phyloP scores from a whole-genome alignment of 495 filamentous ascomycete species.

The Hypoxylon rickii region DNA sequence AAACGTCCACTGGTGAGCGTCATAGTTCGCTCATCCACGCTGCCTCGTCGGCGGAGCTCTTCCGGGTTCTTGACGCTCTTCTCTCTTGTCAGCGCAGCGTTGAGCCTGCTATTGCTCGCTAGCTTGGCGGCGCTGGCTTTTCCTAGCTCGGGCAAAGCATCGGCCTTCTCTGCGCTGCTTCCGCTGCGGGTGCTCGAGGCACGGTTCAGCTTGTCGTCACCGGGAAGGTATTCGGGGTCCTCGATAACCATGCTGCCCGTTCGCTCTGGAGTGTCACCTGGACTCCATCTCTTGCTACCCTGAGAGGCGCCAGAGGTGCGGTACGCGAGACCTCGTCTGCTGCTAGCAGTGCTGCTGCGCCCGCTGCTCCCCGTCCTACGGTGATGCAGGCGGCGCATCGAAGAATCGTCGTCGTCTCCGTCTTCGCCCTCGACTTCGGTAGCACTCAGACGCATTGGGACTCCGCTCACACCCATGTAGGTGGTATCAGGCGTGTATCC shows the following conservation, averaged over 20 bases:
- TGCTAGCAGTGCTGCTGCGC: constrained; percentile 76
- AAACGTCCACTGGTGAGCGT: constrained; percentile 76
- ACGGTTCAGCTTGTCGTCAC: constrained; percentile 53
- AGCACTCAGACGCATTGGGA: constrained; percentile 89
- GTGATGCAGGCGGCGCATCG: constrained; percentile 61
- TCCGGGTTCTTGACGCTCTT: constrained; percentile 73
- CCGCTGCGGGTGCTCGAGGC: constrained; percentile 56
- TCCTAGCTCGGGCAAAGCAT: constrained; percentile 52
- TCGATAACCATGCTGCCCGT: constrained; percentile 50
- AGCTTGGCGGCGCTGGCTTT: constrained; percentile 41
- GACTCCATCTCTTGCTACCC: constrained; percentile 63
- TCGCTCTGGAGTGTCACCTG: constrained; percentile 67
- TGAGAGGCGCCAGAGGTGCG: constrained; percentile 54
- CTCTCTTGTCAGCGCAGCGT: constrained; percentile 58
- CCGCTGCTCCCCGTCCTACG: constrained; percentile 75
- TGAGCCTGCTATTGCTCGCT: constrained; percentile 57
- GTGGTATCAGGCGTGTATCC: constrained; percentile 75
- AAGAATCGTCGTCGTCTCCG: constrained; percentile 72
- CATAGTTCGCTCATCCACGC: constrained; percentile 93
- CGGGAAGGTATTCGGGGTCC: constrained; percentile 36
- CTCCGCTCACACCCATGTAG: constrained; percentile 70
- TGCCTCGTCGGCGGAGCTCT: constrained; percentile 81
- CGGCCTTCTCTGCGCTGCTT: constrained; percentile 58
- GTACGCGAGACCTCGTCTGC: constrained; percentile 61
- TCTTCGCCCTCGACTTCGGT: constrained; percentile 89